Evolutionary conservation across 2,329 filamentous ascomycete species (phyloP).

Genomic region (Rutstroemia sp.): DNA sequence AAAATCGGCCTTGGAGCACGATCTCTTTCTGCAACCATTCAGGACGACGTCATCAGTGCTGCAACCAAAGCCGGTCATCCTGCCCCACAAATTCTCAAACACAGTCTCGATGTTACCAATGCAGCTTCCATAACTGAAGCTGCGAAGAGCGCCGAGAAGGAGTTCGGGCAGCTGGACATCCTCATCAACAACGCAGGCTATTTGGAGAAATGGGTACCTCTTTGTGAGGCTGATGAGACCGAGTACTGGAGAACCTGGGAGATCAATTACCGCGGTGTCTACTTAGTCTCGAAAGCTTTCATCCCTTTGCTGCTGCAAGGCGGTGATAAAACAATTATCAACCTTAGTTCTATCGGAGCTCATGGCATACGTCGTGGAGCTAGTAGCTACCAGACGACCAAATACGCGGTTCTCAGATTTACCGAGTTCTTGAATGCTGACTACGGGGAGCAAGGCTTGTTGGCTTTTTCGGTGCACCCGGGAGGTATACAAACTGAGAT

Average conservation of each 20-base stretch:
- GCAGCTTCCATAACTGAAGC: too few species aligned
- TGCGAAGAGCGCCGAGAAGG: too few species aligned
- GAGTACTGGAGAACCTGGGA: not conserved
- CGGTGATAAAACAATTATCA: not conserved
- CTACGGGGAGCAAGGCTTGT: not conserved
- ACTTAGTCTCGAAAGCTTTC: not conserved
- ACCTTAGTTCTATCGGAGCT: not conserved
- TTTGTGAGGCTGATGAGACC: too few species aligned
- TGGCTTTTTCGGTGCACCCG: not conserved
- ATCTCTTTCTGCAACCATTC: too few species aligned
- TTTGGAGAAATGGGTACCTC: too few species aligned
- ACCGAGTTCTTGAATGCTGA: not conserved
- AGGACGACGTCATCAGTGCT: too few species aligned
- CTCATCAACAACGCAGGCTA: too few species aligned
- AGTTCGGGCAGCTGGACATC: too few species aligned
- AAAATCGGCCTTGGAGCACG: too few species aligned
- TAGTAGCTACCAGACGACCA: not conserved
- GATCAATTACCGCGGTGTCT: not conserved
- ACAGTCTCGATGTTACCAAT: too few species aligned
- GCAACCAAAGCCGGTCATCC: too few species aligned
- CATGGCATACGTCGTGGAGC: not conserved
- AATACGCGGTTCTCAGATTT: not conserved
- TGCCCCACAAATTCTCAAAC: too few species aligned
- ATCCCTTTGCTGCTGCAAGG: not conserved
- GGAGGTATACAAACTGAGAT: not conserved